Evolutionary conservation across 148 eudicot species (phyloP).

Genomic region (Spergularia marina): DNA sequence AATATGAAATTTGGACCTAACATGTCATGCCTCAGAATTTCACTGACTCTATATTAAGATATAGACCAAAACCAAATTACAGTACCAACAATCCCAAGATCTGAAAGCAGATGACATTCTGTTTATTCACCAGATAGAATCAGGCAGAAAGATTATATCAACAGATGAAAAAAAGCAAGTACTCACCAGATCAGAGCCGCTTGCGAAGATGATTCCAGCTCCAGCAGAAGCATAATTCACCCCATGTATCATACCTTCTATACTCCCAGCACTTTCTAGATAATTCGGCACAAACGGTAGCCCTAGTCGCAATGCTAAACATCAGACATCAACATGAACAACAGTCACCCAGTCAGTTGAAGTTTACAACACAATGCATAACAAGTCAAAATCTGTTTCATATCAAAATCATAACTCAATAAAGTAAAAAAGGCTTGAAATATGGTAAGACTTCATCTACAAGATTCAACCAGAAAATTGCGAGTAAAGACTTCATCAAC

Average conservation of each 20-base stretch:
- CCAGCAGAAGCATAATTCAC: conserved; percentile 98
- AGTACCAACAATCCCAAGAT: not conserved
- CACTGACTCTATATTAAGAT: no score
- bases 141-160: no score
- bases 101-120: not conserved
- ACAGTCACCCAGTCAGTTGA: not conserved
- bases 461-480: no score
- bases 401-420: no score
- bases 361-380: not conserved
- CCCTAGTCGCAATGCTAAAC: conserved; percentile 64
- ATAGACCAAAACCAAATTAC: no score
- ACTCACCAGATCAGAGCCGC: conserved; percentile 83
- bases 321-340: not conserved
- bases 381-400: no score
- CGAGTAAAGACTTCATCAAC: no score
- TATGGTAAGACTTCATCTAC: no score
- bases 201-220: conserved; percentile 85
- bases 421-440: no score
- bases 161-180: not conserved
- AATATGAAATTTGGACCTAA: no score
- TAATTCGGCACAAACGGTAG: conserved; percentile 86
- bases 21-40: no score
- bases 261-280: conserved; percentile 56
- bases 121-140: no score
- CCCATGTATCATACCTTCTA: conserved; percentile 74